These are phyloP conservation scores for Yamadazyma triangularis DNA, from an alignment of 1,139 yeast genomes.

Conservation along the genomic window DNA sequence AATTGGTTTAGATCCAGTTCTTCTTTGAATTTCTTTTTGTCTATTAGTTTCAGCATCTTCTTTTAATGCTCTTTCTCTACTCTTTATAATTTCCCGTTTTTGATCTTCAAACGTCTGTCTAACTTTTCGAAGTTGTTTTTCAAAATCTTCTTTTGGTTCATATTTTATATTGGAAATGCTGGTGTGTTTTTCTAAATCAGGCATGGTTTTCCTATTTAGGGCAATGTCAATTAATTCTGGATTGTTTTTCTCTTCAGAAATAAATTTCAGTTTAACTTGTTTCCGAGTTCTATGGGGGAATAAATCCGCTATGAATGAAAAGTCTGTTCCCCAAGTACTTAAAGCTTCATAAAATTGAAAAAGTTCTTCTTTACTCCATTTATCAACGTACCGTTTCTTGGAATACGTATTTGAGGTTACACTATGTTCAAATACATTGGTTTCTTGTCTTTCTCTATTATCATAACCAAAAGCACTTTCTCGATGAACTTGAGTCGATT, in stretches of 20 bases:
- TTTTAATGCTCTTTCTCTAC: conserved; percentile 47
- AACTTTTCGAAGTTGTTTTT: conserved; percentile 45
- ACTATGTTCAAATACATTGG: conserved; percentile 73
- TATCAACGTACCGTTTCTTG: conserved; percentile 64
- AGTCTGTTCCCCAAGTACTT: conserved; percentile 94
- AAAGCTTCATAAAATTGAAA: conserved; percentile 70
- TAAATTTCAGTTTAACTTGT: conserved; percentile 83
- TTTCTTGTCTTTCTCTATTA: conserved; percentile 49
- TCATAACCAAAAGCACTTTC: conserved; percentile 36
- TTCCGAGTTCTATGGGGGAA: conserved; percentile 85
- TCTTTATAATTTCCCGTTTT: conserved; percentile 46
- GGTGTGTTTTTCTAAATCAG: conserved; percentile 51
- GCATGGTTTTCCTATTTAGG: conserved; percentile 60
- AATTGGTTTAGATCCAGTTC: conserved; percentile 35
- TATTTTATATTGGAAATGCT: conserved; percentile 25
- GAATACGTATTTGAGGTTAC: conserved; percentile 77
- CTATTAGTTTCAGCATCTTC: conserved; percentile 51
- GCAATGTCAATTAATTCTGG: conserved; percentile 81
- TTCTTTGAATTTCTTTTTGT: conserved; percentile 37
- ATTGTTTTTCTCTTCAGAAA: conserved; percentile 71
- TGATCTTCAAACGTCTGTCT: conserved; percentile 50
- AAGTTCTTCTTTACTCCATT: conserved; percentile 81
- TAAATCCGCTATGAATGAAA: conserved; percentile 78
- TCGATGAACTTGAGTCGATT: conserved; percentile 69
- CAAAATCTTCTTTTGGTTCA: conserved; percentile 43